These are phyloP conservation scores for Talaromyces sp. DNA, from an alignment of 2,329 filamentous ascomycete species.

Conservation along the genomic window DNA sequence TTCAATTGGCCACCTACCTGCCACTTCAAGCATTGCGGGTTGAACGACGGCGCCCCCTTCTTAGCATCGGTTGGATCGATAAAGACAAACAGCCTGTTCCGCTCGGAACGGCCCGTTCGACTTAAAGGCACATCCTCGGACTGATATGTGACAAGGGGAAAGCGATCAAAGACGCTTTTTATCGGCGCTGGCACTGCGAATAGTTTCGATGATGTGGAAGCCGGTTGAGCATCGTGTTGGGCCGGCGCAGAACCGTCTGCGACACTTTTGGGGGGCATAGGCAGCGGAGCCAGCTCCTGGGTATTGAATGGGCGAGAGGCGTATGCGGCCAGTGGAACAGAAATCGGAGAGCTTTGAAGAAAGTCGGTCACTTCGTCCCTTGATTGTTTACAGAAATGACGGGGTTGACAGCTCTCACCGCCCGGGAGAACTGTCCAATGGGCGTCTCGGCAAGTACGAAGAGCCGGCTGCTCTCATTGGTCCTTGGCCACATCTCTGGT, in stretches of 20 bases:
- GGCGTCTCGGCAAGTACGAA: neutral
- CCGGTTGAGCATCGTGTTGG: constrained; percentile 17
- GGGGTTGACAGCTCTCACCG: constrained; percentile 5
- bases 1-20: constrained; percentile 58
- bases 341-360: neutral
- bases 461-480: constrained; percentile 5
- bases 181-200: constrained; percentile 62
- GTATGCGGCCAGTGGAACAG: neutral
- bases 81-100: constrained; percentile 74
- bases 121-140: constrained; percentile 52
- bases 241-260: constrained; percentile 20
- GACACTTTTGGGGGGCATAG: constrained; percentile 16
- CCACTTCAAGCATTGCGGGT: constrained; percentile 92
- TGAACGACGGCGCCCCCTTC: constrained; percentile 69
- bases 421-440: constrained; percentile 1
- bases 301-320: neutral
- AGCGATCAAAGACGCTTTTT: constrained; percentile 76
- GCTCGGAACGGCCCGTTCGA: constrained; percentile 53
- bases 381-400: neutral
- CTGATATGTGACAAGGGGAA: constrained; percentile 73
- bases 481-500: neutral
- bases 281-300: constrained; percentile 10
- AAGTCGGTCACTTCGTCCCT: neutral
- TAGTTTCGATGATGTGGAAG: constrained; percentile 25
- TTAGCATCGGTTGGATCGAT: constrained; percentile 59